Conservation (phyloP, 2,329 filamentous ascomycete genomes). For the Fusarium gaditjirri region DNA sequence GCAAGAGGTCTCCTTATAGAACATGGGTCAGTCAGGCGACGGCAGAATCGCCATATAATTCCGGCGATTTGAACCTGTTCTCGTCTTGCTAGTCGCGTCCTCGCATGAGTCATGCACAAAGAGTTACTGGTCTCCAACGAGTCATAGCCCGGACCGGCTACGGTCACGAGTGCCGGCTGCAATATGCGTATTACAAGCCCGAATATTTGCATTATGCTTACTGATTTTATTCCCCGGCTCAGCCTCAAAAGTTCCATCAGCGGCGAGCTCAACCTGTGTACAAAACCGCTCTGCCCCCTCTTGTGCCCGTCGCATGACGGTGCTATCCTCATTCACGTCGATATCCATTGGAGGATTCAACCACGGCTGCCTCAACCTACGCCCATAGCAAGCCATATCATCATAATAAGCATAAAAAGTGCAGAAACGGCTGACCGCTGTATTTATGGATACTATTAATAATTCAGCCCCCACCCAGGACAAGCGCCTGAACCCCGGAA, state of each 20-base stretch:
- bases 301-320: neutral
- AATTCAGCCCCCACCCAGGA: neutral
- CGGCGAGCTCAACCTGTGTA: neutral
- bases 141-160: neutral
- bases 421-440: neutral
- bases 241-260: neutral
- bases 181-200: neutral
- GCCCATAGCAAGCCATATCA: neutral
- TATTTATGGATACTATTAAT: neutral
- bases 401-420: neutral
- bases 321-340: neutral
- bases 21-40: neutral
- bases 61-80: too few relatives aligned
- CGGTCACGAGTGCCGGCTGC: neutral
- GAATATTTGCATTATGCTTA: neutral
- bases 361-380: neutral
- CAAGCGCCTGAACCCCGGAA: neutral
- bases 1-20: too few relatives aligned
- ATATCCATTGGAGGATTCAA: neutral
- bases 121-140: neutral
- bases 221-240: rapidly evolving
- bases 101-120: neutral
- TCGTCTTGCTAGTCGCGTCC: too few relatives aligned
- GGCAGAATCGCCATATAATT: too few relatives aligned
- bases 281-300: neutral